Percentiles rank a stretch among this genome's conserved stretches.
These are phyloP conservation scores for Terana coerulea DNA, from an alignment of 768 basidiomycete genomes.

Conservation along the genomic window DNA sequence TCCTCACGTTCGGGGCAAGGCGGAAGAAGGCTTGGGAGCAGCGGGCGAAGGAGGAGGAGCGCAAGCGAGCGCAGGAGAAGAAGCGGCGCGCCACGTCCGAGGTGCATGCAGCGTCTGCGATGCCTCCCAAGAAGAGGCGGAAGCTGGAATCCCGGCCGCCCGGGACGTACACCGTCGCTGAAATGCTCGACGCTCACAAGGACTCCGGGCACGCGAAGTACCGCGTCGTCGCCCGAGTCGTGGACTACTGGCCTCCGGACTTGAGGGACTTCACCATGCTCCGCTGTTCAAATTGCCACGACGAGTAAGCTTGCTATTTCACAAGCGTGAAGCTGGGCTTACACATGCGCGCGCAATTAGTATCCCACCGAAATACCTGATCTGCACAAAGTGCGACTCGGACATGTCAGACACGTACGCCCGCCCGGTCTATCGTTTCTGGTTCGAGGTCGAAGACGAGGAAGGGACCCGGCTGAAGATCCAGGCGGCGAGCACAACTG, in stretches of 20 bases:
- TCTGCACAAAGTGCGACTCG: conserved; percentile 51
- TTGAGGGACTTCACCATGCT: conserved; percentile 45
- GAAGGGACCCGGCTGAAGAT: conserved; percentile 36
- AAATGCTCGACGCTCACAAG: conserved; percentile 30
- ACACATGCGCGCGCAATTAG: conserved; percentile 22
- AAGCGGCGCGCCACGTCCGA: background rate
- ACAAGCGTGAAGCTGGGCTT: background rate
- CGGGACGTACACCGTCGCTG: conserved; percentile 30
- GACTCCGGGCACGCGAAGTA: conserved; percentile 30
- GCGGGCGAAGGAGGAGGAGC: conserved; percentile 25
- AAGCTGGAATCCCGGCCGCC: background rate
- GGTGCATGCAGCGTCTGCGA: background rate
- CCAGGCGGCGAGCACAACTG: background rate
- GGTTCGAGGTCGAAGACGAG: conserved; percentile 49
- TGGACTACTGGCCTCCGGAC: conserved; percentile 53
- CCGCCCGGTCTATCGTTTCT: conserved; percentile 45
- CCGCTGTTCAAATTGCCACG: conserved; percentile 50
- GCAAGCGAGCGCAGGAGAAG: conserved; percentile 22
- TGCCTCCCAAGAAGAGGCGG: background rate
- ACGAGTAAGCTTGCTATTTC: conserved; percentile 36
- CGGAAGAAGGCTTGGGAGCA: conserved; percentile 30
- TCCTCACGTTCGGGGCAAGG: conserved; percentile 16
- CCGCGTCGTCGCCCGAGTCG: conserved; percentile 43
- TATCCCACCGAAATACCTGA: conserved; percentile 33
- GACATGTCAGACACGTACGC: conserved; percentile 41